Evolutionary conservation across 23 red algal genomes (phyloP).

Genomic region (Agarophyton chilense): DNA sequence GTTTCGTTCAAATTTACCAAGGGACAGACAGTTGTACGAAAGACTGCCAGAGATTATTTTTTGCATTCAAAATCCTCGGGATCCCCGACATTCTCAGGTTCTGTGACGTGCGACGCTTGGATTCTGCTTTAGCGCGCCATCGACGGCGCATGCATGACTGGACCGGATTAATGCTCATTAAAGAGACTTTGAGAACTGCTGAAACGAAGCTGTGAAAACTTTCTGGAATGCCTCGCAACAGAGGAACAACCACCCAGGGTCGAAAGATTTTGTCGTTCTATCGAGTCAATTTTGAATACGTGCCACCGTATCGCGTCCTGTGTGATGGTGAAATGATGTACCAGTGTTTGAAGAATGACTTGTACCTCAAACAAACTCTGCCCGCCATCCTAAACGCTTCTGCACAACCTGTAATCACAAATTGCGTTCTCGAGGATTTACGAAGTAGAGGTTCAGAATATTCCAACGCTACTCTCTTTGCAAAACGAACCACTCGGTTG

Average conservation of each 20-base stretch:
- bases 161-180: no score
- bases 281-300: constrained; percentile 57
- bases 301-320: constrained; percentile 46
- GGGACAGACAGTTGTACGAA: no score
- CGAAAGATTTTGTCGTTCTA: constrained; percentile 64
- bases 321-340: constrained; percentile 55
- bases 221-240: constrained; percentile 6
- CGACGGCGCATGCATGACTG: no score
- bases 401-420: constrained; percentile 49
- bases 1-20: no score
- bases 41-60: no score
- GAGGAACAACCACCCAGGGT: not conserved
- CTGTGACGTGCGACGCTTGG: no score
- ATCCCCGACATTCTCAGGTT: no score
- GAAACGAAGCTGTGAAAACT: not conserved
- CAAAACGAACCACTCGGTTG: constrained; percentile 51
- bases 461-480: constrained; percentile 57
- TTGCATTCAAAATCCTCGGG: no score
- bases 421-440: constrained; percentile 47
- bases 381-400: constrained; percentile 28
- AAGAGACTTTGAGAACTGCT: no score
- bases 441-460: constrained; percentile 31
- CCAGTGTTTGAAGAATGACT: constrained; percentile 14
- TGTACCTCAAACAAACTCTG: constrained; percentile 53
- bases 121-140: no score